Conservation (phyloP, 2,329 filamentous ascomycete species). For the Nothomitra cinnamomea region DNA sequence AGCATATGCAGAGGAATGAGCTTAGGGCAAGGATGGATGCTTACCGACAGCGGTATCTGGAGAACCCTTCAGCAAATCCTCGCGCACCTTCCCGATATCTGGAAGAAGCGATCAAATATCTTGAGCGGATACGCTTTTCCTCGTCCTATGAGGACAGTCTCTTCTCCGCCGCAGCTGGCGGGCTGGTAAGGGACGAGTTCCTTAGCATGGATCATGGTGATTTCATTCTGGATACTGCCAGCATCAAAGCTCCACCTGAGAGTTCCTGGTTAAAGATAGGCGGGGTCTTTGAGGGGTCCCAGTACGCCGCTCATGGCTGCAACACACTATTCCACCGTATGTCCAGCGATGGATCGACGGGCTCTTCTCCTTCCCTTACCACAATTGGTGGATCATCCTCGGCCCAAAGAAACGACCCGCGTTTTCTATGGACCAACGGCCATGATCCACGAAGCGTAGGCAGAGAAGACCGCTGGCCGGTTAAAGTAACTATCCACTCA, state of each 20-base stretch:
- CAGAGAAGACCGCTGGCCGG: constrained; percentile 44
- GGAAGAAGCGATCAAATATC: constrained; percentile 43
- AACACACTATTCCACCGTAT: background rate
- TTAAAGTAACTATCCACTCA: constrained; percentile 46
- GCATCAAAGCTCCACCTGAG: constrained; percentile 31
- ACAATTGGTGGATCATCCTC: background rate
- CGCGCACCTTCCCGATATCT: constrained; percentile 23
- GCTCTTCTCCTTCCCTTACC: background rate
- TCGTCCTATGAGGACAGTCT: constrained; percentile 36
- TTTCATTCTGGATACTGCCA: constrained; percentile 37
- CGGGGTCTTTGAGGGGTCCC: constrained; percentile 41
- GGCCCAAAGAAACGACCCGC: background rate
- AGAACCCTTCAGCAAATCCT: constrained; percentile 15
- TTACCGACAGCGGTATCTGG: constrained; percentile 19
- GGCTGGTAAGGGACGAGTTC: constrained; percentile 2
- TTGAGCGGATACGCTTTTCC: constrained; percentile 38
- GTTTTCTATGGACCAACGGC: constrained; percentile 7
- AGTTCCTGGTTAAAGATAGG: constrained; percentile 47
- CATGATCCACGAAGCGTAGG: constrained; percentile 14
- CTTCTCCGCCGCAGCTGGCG: constrained; percentile 13
- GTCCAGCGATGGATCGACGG: background rate
- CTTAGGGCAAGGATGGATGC: constrained; percentile 17
- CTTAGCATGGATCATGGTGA: constrained; percentile 25
- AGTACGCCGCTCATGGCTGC: constrained; percentile 31
- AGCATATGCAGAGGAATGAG: constrained; percentile 7